A percentile compares a stretch with the other conserved stretches of the same genome.
These are phyloP conservation scores for Tylopilus felleus DNA, from an alignment of 768 basidiomycete genomes.

Conservation along the genomic window DNA sequence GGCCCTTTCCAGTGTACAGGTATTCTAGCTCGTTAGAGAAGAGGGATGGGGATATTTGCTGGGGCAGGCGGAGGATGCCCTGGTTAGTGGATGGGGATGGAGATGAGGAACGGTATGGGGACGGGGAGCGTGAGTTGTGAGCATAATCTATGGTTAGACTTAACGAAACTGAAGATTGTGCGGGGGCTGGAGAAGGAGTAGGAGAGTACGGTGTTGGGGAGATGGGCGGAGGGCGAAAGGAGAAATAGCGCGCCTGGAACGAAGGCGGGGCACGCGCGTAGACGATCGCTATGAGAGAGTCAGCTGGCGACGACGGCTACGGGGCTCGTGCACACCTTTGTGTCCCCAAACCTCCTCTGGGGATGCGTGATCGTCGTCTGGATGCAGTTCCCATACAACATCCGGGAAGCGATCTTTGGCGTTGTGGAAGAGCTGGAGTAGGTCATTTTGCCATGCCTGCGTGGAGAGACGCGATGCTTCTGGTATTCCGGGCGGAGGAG, in stretches of 20 bases:
- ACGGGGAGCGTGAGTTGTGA: slow-evolving; percentile 42
- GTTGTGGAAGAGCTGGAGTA: slow-evolving; percentile 69
- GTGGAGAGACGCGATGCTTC: slow-evolving; percentile 71
- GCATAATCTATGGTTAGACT: slow-evolving; percentile 42
- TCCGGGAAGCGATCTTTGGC: slow-evolving; percentile 96
- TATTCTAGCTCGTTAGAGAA: slow-evolving; percentile 92
- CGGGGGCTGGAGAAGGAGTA: slow-evolving; percentile 49
- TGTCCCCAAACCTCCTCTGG: slow-evolving; percentile 81
- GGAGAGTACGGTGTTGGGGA: slow-evolving; percentile 50
- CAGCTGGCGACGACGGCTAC: neutral
- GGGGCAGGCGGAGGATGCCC: slow-evolving; percentile 56
- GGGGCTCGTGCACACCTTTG: slow-evolving; percentile 62
- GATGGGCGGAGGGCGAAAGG: slow-evolving; percentile 59
- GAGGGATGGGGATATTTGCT: slow-evolving; percentile 70
- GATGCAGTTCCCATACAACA: slow-evolving; percentile 86
- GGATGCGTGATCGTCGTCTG: slow-evolving; percentile 48
- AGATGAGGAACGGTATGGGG: slow-evolving; percentile 43
- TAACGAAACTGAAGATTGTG: slow-evolving; percentile 61
- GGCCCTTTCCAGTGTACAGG: slow-evolving; percentile 88
- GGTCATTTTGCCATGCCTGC: slow-evolving; percentile 73
- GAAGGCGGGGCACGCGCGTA: slow-evolving; percentile 92
- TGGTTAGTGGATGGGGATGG: slow-evolving; percentile 44
- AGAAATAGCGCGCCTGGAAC: slow-evolving; percentile 89
- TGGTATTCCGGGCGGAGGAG: slow-evolving; percentile 30
- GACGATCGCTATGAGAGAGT: slow-evolving; percentile 64